These are phyloP conservation scores for Solanum microdontum DNA, from an alignment of 257 asterid species.

Conservation along the genomic window DNA sequence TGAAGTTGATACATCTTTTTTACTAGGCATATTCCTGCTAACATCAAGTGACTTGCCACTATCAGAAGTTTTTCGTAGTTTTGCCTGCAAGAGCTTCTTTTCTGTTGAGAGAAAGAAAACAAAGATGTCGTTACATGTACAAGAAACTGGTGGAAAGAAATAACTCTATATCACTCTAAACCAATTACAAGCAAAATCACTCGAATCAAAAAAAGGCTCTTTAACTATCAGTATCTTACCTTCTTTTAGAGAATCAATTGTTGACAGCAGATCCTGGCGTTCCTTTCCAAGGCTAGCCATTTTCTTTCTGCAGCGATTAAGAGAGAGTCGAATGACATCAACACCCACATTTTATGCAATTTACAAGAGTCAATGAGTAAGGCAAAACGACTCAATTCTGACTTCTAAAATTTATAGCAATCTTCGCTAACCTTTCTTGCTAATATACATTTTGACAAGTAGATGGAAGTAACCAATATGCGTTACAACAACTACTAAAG, in stretches of 20 bases:
- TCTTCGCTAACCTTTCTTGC: background rate
- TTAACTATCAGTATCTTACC: slow-evolving; percentile 26
- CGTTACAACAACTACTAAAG: background rate
- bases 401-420: background rate
- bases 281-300: slow-evolving; percentile 76
- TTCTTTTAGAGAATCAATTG: slow-evolving; percentile 83
- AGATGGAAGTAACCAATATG: background rate
- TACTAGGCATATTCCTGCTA: slow-evolving; percentile 29
- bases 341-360: background rate
- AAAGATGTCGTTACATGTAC: background rate
- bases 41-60: slow-evolving; percentile 42
- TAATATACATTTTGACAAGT: background rate
- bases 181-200: background rate
- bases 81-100: slow-evolving; percentile 73
- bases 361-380: background rate
- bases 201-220: background rate
- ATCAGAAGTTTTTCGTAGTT: slow-evolving; percentile 62
- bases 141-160: background rate
- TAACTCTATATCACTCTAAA: background rate
- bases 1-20: slow-evolving; percentile 66
- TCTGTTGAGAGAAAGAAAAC: slow-evolving; percentile 31
- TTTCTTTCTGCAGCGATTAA: slow-evolving; percentile 42
- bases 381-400: background rate
- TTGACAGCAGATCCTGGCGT: slow-evolving; percentile 74
- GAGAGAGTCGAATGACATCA: background rate